Conservation (phyloP, 1,284 basidiomycete species). For the Pseudozyma sp. region DNA sequence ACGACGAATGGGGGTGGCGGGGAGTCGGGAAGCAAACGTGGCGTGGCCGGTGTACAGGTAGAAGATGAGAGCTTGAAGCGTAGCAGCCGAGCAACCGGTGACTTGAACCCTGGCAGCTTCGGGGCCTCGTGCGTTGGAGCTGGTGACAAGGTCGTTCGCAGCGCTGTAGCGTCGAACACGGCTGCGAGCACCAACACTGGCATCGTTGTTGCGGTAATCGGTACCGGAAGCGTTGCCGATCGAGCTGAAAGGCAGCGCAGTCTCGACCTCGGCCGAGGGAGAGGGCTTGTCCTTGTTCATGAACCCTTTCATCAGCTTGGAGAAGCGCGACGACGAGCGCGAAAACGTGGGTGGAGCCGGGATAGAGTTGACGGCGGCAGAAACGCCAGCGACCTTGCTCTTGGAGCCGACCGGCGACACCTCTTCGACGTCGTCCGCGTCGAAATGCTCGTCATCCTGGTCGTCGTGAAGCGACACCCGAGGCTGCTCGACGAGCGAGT, state of each 20-base stretch:
- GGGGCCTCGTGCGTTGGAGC: neutral
- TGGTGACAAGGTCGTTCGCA: constrained; percentile 24
- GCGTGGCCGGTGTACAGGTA: constrained; percentile 60
- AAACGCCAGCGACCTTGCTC: constrained; percentile 28
- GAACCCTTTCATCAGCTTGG: constrained; percentile 38
- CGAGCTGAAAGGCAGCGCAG: constrained; percentile 15
- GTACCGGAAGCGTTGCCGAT: constrained; percentile 11
- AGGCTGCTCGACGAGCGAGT: constrained; percentile 29
- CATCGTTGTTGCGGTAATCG: constrained; percentile 17
- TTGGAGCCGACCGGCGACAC: constrained; percentile 12
- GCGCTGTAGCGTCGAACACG: constrained; percentile 36
- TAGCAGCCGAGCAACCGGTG: constrained; percentile 47
- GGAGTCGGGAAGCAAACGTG: constrained; percentile 41
- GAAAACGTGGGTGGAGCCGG: constrained; percentile 19
- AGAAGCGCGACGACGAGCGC: constrained; percentile 39
- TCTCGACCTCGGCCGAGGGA: constrained; percentile 17
- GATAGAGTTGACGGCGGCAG: constrained; percentile 5
- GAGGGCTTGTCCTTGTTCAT: constrained; percentile 40
- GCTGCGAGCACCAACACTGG: constrained; percentile 11
- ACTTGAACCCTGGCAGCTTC: constrained; percentile 35
- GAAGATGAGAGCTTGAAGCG: constrained; percentile 56
- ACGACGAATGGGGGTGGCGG: constrained; percentile 16
- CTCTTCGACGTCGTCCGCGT: constrained; percentile 21
- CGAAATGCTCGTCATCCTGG: constrained; percentile 19
- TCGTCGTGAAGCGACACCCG: constrained; percentile 9